Percentiles rank a stretch among this genome's conserved stretches.
Conservation (phyloP, 257 asterid species). For the Anisodus tanguticus region DNA sequence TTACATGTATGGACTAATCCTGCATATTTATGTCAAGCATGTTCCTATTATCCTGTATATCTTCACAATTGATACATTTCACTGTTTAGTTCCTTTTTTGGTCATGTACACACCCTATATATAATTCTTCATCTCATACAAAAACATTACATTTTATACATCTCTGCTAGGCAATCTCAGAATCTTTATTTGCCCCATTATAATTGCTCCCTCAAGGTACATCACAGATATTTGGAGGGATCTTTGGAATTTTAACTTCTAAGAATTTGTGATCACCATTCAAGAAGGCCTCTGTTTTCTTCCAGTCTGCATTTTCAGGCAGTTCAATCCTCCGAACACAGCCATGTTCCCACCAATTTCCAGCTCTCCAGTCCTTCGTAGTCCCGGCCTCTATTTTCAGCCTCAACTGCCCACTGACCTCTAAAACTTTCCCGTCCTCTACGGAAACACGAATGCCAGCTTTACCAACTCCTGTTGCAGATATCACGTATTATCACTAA, state of each 20-base stretch:
- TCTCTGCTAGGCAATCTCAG: neutral
- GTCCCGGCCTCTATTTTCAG: conserved; percentile 43
- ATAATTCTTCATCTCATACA: neutral
- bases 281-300: conserved; percentile 59
- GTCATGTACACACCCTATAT: neutral
- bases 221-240: neutral
- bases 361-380: conserved; percentile 56
- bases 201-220: neutral
- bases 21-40: neutral
- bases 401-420: conserved; percentile 62
- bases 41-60: neutral
- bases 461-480: conserved; percentile 42
- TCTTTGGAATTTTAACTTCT: conserved; percentile 63
- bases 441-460: conserved; percentile 48
- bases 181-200: conserved; percentile 2
- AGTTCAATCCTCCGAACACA: conserved; percentile 75
- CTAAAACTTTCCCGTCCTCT: conserved; percentile 66
- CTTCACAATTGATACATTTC: neutral
- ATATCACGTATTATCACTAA: neutral
- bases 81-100: neutral
- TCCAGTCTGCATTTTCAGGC: conserved; percentile 63
- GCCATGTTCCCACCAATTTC: conserved; percentile 89
- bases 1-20: neutral
- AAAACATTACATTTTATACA: conserved; percentile 20
- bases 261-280: conserved; percentile 45